phyloP scores from a whole-genome alignment of 164 flowering plant genomes.

The Brasenia schreberi region DNA sequence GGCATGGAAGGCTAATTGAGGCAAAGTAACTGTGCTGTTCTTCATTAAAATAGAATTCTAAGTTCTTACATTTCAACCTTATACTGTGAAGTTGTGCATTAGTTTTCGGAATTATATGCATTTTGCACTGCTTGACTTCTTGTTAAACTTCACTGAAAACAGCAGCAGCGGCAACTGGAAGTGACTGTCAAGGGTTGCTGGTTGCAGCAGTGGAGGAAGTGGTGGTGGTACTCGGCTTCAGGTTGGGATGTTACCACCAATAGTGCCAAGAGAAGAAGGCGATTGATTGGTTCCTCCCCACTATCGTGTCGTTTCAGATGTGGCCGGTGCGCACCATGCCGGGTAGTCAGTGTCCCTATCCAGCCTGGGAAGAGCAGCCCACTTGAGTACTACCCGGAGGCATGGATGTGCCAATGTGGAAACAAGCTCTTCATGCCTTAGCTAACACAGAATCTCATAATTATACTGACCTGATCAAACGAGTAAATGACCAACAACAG shows the following conservation, averaged over 20 bases:
- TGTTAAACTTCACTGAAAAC: no score
- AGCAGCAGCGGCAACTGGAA: no score
- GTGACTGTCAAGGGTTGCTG: no score
- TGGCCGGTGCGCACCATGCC: constrained; percentile 69
- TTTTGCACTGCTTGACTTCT: no score
- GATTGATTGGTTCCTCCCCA: constrained; percentile 50
- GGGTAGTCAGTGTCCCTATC: constrained; percentile 66
- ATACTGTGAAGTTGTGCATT: no score
- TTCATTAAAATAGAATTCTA: no score
- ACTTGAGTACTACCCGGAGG: constrained; percentile 90
- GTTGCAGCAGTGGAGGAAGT: neutral
- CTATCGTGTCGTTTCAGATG: constrained; percentile 78
- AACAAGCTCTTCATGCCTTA: constrained; percentile 69
- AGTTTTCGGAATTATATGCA: no score
- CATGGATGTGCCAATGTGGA: constrained; percentile 96
- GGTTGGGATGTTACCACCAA: no score
- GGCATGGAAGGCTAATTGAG: no score
- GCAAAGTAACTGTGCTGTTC: no score
- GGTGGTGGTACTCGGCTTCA: neutral
- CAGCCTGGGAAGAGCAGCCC: constrained; percentile 56
- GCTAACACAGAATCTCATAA: neutral
- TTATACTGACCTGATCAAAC: no score
- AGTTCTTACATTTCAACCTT: no score
- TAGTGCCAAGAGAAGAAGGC: neutral
- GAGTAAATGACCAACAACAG: neutral